Base-by-base conservation (phyloP, 768 basidiomycete species). In the Termitomyces sp. region DNA sequence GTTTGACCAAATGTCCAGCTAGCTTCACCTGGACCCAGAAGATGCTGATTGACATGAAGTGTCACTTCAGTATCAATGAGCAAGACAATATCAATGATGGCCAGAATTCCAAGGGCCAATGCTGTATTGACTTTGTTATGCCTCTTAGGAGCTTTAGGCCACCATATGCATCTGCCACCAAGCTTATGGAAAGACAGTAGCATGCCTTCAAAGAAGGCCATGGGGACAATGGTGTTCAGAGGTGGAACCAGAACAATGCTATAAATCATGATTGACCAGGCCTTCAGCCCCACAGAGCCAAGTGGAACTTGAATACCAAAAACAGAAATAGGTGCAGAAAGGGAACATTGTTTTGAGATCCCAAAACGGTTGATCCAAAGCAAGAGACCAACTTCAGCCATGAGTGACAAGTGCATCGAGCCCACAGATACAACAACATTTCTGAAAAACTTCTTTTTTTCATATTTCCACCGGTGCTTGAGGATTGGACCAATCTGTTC, bases 1-100 rank as follows among this genome's bases (percentile, higher is more conserved):
- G 46, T 59, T 27, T 59, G 58, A 10, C 58, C 53, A 59, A 59
- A 59, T 39, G 53, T 47, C 58, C 58, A 59, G 4, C 24, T 3
- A 22, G 20, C 30, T 33, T 55, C 58, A n/a, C n/a, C n/a, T n/a
- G n/a, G n/a, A n/a, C n/a, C n/a, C n/a, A n/a, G n/a, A n/a, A n/a
- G n/a, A n/a, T n/a, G n/a, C n/a, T n/a, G n/a, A n/a, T n/a, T n/a
- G n/a, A n/a, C n/a, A n/a, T n/a, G n/a, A n/a, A n/a, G n/a, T n/a
- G 37, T 12, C 10, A 54, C 42, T 32, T 54, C 53, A 16, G 20
- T 54, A n/a, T n/a, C n/a, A n/a, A n/a, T n/a, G n/a, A 54, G 32
- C 1, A 44, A 7, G 20, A 54, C 10, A 10, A 27, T 18, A 22
- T 54, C 53, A 36, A 54, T 54, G 5, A 54, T 5, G 13, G 18